Base-by-base conservation (phyloP, 805 yeast species). In the Saturnispora serradocipensis region DNA sequence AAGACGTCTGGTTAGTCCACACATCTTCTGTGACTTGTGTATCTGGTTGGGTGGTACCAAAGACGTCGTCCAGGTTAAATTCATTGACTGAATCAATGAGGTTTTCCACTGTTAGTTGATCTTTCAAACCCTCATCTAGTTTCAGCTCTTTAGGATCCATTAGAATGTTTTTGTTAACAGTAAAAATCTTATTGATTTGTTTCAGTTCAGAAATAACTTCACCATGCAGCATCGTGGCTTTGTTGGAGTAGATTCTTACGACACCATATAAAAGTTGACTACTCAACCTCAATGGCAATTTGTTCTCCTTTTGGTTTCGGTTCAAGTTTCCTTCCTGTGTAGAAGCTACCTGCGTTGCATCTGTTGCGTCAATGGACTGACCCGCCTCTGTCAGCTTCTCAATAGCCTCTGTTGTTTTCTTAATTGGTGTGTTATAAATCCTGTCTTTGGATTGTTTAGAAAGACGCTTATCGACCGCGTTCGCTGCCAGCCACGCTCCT, bases 401-500 rank as follows among this genome's bases (percentile, higher is more conserved):
- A 58, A 86, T 81, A 22, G 86, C 88, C 54, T 75, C 72, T 28
- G 84, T 78, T 16, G 90, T 83, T 54, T 81, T 76, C 13, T 77
- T 63, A 53, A 90, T 82, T 59, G 86, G 78, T 13, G 96, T 84
- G 59, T 78, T 82, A 46, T 88, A 71, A 44, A 84, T 72, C 62
- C 86, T 49, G 15, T 49, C 52, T 32, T 49, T 49, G n/a, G 52
- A 91, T 49, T 78, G 80, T 59, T 84, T 84, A 43, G 89, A 76
- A 34, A 87, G 75, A 58, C 82, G 84, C 59, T 81, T 80, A 59
- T 89, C 95, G 67, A 89, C 76, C 6, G 52, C 44, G 63, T 87
- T 89, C 20, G 96, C 91, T 9, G 97, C 97, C 45, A 89, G 73
- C 97, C 97, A 89, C 8, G 88, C 89, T 57, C 84, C 86, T 2